phyloP scores from a whole-genome alignment of 495 filamentous ascomycete species.

The Aspergillus asperescens region DNA sequence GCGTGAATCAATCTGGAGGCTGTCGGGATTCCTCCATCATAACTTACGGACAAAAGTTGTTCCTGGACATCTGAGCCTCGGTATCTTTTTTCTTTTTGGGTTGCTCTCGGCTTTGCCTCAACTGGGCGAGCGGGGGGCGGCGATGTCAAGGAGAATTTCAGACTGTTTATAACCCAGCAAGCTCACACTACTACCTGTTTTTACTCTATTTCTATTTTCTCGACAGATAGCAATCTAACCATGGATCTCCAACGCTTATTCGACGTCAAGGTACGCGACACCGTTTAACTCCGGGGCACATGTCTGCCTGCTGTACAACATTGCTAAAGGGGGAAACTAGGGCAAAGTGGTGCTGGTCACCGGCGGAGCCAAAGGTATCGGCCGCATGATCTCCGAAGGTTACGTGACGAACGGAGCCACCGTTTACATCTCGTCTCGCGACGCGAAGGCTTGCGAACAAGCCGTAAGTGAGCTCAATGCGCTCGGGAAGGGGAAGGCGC shows the following conservation, averaged over 20 bases:
- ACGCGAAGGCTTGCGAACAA: constrained; percentile 54
- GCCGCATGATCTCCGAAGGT: constrained; percentile 76
- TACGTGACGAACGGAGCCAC: constrained; percentile 75
- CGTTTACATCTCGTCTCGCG: constrained; percentile 78
- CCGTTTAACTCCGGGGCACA: background rate
- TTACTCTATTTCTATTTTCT: background rate
- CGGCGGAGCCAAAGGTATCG: constrained; percentile 65
- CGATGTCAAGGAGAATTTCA: background rate
- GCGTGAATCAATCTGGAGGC: background rate
- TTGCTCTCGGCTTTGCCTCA: background rate
- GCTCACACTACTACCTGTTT: background rate
- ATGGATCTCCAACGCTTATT: constrained; percentile 56
- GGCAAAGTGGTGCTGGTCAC: constrained; percentile 73
- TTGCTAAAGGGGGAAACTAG: constrained; percentile 32
- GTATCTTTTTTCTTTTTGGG: constrained; percentile 7
- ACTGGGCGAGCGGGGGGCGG: background rate
- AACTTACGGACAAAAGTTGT: constrained; percentile 6
- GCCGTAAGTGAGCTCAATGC: constrained; percentile 57
- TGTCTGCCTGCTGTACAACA: background rate
- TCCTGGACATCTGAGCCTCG: constrained; percentile 17
- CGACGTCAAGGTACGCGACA: constrained; percentile 48
- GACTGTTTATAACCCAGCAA: background rate
- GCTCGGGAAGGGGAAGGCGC: constrained; percentile 54
- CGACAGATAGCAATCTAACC: constrained; percentile 1
- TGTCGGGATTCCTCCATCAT: background rate